phyloP scores from a whole-genome alignment of 306 rosid species.

The Sechiopsis laciniata region DNA sequence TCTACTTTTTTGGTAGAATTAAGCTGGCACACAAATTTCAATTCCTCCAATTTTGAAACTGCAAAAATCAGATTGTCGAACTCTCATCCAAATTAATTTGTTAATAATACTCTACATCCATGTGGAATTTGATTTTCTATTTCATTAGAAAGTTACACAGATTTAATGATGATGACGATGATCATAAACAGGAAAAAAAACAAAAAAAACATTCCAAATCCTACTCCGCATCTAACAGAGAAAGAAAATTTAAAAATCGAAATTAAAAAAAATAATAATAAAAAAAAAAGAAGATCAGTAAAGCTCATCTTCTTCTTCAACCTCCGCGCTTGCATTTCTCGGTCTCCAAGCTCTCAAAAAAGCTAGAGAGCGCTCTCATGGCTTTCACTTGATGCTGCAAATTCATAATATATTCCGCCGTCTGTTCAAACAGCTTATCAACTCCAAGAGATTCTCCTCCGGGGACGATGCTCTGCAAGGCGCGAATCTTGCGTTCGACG shows the following conservation, averaged over 20 bases:
- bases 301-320: conserved; percentile 20
- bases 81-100: neutral
- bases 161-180: conserved; percentile 3
- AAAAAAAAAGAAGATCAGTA: neutral
- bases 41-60: neutral
- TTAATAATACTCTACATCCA: neutral
- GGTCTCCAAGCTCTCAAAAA: conserved; percentile 58
- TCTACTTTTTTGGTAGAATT: neutral
- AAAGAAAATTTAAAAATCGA: neutral
- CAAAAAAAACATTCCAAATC: conserved; percentile 7
- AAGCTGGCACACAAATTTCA: too few relatives aligned
- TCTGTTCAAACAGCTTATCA: conserved; percentile 77
- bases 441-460: conserved; percentile 63
- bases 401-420: conserved; percentile 70
- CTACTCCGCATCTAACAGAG: conserved; percentile 13
- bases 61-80: neutral
- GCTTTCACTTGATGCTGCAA: conserved; percentile 71
- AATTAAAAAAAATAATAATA: neutral
- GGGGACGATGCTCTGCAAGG: conserved; percentile 85
- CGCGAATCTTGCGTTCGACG: conserved; percentile 67
- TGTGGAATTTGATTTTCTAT: conserved; percentile 10
- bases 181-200: conserved; percentile 6
- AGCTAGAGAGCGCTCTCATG: conserved; percentile 49
- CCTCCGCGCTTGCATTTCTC: conserved; percentile 64
- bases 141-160: conserved; percentile 18